Base-by-base conservation (phyloP, 2,329 filamentous ascomycete species). In the Pseudodiploospora longispora region DNA sequence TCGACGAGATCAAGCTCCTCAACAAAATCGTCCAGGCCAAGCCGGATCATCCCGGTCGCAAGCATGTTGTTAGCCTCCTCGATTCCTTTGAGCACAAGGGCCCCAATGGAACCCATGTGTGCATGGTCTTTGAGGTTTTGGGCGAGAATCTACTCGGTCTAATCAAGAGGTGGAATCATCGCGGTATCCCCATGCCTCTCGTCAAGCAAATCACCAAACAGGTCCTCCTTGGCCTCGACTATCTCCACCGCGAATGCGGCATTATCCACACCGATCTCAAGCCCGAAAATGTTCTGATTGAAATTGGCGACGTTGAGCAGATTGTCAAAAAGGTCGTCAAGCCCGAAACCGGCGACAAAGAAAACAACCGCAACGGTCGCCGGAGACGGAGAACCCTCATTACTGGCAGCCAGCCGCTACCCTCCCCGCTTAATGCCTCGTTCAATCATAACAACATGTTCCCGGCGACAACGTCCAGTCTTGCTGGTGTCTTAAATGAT, bases 181-280 rank as follows among this genome's bases (percentile, higher is more conserved):
- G 93, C 48, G 93, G 93, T 40, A 97, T 98, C 47, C 93, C 93
- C 36, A 95, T 95, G 83, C 80, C 87, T 10, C 76, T 98, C 10
- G 93, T 97, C 62, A 96, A 96, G 74, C 93, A 97, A 65, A 98
- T 98, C 66, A 94, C 93, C 30, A 97, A 97, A 67, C 93, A 98
- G 69, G 93, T 97, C 7, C 75, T 98, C 39, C 79, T 98, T 29
- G 93, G 93, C 35, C 75, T 98, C 51, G 93, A 98, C 66, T 97
- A 97, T 63, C 77, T 98, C 34, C 93, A 98, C 65, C 83, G 93
- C 57, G 91, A 98, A 68, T 98, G 93, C 67, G 93, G 93, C 60
- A 97, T 98, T 68, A 96, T 98, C 59, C 93, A 98, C 67, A 97
- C 93, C 48, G 91, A 96, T 62, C 70, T 97, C 55, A 96, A 98